Conservation (phyloP, 2,329 filamentous ascomycete species). For the Simplicillium sp. region DNA sequence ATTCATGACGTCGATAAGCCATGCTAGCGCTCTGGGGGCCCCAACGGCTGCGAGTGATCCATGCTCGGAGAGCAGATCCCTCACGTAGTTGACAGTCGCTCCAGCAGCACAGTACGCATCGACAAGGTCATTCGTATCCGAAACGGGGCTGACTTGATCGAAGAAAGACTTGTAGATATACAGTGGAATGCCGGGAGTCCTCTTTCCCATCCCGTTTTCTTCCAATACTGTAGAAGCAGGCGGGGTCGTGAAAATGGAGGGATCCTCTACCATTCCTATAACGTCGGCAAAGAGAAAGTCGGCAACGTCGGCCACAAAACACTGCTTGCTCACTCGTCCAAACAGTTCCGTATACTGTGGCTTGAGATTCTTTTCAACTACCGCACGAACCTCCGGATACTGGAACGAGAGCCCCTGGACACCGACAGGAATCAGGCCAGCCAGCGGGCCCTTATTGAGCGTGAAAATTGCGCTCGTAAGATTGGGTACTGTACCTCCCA, state of each 20-base stretch:
- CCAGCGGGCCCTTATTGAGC: conserved; percentile 9
- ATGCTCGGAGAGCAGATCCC: conserved; percentile 32
- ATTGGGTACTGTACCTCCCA: conserved; percentile 15
- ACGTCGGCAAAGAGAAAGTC: conserved; percentile 25
- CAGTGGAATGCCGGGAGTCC: conserved; percentile 34
- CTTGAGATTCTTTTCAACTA: conserved; percentile 10
- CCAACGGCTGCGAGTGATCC: conserved; percentile 7
- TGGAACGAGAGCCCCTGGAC: conserved; percentile 14
- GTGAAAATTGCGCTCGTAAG: conserved; percentile 8
- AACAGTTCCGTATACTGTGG: conserved; percentile 14
- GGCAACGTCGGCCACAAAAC: conserved; percentile 12
- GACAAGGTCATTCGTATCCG: conserved; percentile 32
- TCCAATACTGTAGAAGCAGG: conserved; percentile 15
- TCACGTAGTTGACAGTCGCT: conserved; percentile 30
- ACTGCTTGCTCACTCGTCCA: too few relatives aligned
- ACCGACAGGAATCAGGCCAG: conserved; percentile 13
- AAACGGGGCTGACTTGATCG: conserved; percentile 35
- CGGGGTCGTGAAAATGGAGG: conserved; percentile 13
- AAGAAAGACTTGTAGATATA: conserved; percentile 38
- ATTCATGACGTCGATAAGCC: conserved; percentile 9
- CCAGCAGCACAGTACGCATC: conserved; percentile 29
- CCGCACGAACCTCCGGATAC: conserved; percentile 9
- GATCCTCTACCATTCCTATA: conserved; percentile 27
- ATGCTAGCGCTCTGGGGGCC: conserved; percentile 9
- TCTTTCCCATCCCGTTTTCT: conserved; percentile 21